Evolutionary conservation across 495 filamentous ascomycete genomes (phyloP).

Genomic region (Cudoniella acicularis): DNA sequence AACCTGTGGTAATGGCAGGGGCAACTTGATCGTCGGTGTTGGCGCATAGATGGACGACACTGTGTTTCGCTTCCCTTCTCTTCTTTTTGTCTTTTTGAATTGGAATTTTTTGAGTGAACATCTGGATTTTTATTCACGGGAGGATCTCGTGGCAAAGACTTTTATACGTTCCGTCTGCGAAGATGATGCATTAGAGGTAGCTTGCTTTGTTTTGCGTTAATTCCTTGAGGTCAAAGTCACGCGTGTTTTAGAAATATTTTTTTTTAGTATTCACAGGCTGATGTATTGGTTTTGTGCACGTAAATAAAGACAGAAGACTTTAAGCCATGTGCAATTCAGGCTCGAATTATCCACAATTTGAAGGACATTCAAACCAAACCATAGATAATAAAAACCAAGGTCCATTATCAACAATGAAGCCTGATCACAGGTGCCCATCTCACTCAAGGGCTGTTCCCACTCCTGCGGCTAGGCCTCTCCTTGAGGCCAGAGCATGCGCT

Average conservation of each 20-base stretch:
- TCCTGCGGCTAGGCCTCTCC: constrained; percentile 4
- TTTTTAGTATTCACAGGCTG: background rate
- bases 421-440: constrained; percentile 2
- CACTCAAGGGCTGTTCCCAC: constrained; percentile 3
- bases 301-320: background rate
- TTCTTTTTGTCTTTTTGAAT: background rate
- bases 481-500: constrained; percentile 1
- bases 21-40: background rate
- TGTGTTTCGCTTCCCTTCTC: background rate
- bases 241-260: background rate
- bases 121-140: background rate
- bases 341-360: background rate
- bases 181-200: background rate
- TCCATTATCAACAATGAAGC: constrained; percentile 3
- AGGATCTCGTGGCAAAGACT: background rate
- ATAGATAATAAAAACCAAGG: constrained; percentile 4
- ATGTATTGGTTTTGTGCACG: background rate
- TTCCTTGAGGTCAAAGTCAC: background rate
- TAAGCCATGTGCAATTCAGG: background rate
- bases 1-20: constrained; percentile 24
- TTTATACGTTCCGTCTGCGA: background rate
- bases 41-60: background rate
- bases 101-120: background rate
- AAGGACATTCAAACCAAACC: constrained; percentile 3
- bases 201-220: background rate